A percentile compares a stretch with the other conserved stretches of the same genome.
These are phyloP conservation scores for Ramularia collo-cygni DNA, from an alignment of 2,329 filamentous ascomycete genomes.

Conservation along the genomic window DNA sequence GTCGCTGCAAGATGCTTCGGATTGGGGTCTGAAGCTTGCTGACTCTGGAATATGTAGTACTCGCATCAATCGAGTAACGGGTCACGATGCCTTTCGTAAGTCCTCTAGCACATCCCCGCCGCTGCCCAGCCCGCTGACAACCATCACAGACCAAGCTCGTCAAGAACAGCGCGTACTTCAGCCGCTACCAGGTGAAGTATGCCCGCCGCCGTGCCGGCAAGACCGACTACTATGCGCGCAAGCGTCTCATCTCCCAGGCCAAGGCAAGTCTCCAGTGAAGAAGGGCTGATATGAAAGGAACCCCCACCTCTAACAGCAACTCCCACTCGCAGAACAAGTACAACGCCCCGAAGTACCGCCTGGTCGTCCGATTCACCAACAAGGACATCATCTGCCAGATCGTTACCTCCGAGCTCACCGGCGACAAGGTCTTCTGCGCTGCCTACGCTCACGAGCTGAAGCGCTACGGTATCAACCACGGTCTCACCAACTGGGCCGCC, in stretches of 20 bases:
- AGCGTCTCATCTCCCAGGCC: conserved; percentile 98
- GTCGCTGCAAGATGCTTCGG: conserved; percentile 99
- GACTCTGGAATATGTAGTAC: conserved; percentile 66
- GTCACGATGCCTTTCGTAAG: conserved; percentile 14
- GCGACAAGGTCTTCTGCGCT: conserved; percentile 91
- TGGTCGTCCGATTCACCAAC: conserved; percentile 78
- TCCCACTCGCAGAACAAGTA: conserved; percentile 74
- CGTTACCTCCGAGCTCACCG: conserved; percentile 88
- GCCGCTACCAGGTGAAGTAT: conserved; percentile 99
- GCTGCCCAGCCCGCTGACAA: conserved; percentile 1
- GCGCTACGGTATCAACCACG: conserved; percentile 95
- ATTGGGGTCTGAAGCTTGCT: conserved; percentile 95
- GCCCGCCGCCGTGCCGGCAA: conserved; percentile 92
- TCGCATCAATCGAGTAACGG: too few relatives aligned
- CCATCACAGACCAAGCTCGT: conserved; percentile 73
- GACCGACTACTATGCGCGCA: conserved; percentile 99
- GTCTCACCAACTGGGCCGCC: conserved; percentile 99
- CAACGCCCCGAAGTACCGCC: conserved; percentile 99
- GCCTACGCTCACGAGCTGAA: conserved; percentile 97
- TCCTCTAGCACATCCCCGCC: conserved; percentile 3
- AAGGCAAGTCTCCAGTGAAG: conserved; percentile 42
- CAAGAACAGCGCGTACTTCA: conserved; percentile 99
- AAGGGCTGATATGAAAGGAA: too few relatives aligned
- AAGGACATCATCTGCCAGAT: conserved; percentile 99
- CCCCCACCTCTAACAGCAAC: too few relatives aligned